Base-by-base conservation (phyloP, 176 grass and related monocot species). In the Rhynchospora breviuscula region DNA sequence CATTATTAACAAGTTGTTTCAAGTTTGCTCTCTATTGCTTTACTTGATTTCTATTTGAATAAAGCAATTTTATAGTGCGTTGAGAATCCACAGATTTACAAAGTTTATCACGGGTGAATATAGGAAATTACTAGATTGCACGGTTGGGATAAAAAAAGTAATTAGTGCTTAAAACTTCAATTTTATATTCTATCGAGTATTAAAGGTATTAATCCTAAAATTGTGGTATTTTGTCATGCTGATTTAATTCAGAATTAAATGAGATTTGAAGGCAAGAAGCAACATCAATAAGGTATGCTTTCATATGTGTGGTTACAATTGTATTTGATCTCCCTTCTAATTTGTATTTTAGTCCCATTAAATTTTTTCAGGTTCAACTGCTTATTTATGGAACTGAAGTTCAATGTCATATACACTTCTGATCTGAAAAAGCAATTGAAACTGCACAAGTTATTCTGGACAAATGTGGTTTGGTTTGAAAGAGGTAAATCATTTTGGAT, bases 401-500 rank as follows among this genome's bases (percentile, higher is more conserved):
- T 85, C 56, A 47, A 68, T 89, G 89, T 88, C 11, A 93, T 98
- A 78, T 99, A 95, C 59, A 89, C 96, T 11, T 99, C 93, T 60
- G 96, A 99, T 86, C 68, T 99, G 80, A 95, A 99, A 90, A 91
- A 54, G 93, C 91, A 8, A 83, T 86, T 47, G 88, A 99, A 56
- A 99, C 96, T 61, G 93, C 96, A 54, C 83, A 67, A 64, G 89
- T 83, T 63, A 92, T 99, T n/a, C 93, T 89, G 86, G 85, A 84
- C 52, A n/a, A 46, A 64, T 99, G 91, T n/a, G n/a, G n/a, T n/a
- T n/a, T 86, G 70, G 67, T 72, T 83, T 99, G 22, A 81, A 89
- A 89, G 83, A 98, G 94, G 95, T n/a, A n/a, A 63, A 63, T 46
- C n/a, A 56, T 56, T 56, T 53, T 5, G 47, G 40, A 52, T 23